phyloP scores from a whole-genome alignment of 139 green algal genomes.

The Ostreobium quekettii region DNA sequence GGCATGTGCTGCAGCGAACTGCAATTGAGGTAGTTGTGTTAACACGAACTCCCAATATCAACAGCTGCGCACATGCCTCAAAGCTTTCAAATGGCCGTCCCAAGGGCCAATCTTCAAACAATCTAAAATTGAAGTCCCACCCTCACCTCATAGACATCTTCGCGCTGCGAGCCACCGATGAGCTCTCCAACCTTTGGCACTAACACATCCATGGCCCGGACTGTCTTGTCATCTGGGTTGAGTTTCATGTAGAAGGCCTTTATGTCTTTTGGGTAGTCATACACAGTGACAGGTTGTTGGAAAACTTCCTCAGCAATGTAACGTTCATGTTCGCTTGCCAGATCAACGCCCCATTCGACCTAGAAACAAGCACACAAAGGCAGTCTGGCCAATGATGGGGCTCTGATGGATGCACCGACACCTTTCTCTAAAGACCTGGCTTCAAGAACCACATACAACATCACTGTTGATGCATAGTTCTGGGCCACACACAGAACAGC shows the following conservation, averaged over 20 bases:
- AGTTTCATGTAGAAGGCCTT: constrained; percentile 97
- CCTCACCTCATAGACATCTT: constrained; percentile 62
- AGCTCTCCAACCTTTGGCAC: constrained; percentile 91
- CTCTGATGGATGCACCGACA: background rate
- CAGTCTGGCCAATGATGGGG: too few relatives aligned
- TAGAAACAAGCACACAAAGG: constrained; percentile 20
- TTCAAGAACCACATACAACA: too few relatives aligned
- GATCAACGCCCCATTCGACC: constrained; percentile 84
- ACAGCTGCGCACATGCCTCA: too few relatives aligned
- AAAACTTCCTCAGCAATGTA: constrained; percentile 90
- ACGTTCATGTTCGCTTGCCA: constrained; percentile 89
- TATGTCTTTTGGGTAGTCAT: constrained; percentile 79
- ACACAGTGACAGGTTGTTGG: constrained; percentile 90
- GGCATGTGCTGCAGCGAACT: too few relatives aligned
- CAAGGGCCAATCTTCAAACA: too few relatives aligned
- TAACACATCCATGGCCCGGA: constrained; percentile 97
- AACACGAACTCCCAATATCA: too few relatives aligned
- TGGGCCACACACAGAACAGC: background rate
- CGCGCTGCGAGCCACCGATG: constrained; percentile 82
- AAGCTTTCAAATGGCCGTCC: too few relatives aligned
- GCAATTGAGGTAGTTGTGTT: too few relatives aligned
- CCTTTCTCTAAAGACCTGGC: too few relatives aligned
- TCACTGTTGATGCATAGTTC: background rate
- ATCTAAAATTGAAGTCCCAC: too few relatives aligned
- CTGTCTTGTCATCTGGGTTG: constrained; percentile 94